Conservation (phyloP, 2,329 filamentous ascomycete genomes). For the Rugonectria rugulosa region DNA sequence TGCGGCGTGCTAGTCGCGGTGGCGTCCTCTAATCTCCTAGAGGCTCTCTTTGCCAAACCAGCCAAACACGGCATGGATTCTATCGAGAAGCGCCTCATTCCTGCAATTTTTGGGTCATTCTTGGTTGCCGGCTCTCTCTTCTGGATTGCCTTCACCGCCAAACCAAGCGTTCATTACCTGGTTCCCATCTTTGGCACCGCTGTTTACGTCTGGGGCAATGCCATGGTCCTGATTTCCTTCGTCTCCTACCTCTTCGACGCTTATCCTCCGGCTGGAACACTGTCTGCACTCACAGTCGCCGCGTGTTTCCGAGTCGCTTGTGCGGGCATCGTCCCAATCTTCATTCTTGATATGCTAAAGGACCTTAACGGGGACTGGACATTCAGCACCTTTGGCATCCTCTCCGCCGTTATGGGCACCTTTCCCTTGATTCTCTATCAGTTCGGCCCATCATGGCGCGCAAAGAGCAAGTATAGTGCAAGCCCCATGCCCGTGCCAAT, state of each 20-base stretch:
- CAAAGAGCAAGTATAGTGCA: slow-evolving; percentile 3
- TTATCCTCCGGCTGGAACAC: slow-evolving; percentile 11
- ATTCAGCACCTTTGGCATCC: slow-evolving; percentile 12
- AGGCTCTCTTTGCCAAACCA: slow-evolving; percentile 4
- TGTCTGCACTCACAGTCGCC: slow-evolving; percentile 9
- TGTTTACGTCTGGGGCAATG: slow-evolving; percentile 15
- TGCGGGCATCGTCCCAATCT: slow-evolving; percentile 13
- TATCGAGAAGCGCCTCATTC: slow-evolving; percentile 14
- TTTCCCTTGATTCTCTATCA: slow-evolving; percentile 9
- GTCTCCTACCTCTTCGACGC: slow-evolving; percentile 17
- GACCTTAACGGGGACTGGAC: slow-evolving; percentile 10
- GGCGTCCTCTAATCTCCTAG: slow-evolving; percentile 4
- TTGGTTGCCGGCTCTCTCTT: slow-evolving; percentile 13
- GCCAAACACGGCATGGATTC: not conserved
- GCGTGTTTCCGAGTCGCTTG: slow-evolving; percentile 10
- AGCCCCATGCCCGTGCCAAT: not conserved
- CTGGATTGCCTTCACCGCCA: slow-evolving; percentile 14
- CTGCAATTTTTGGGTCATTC: slow-evolving; percentile 15
- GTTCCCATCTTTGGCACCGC: slow-evolving; percentile 17
- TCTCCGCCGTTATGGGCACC: slow-evolving; percentile 7
- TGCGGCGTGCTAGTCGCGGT: not conserved
- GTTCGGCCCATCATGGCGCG: slow-evolving; percentile 3
- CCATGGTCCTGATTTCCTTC: slow-evolving; percentile 12
- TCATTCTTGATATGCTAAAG: slow-evolving; percentile 13
- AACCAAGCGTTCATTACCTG: slow-evolving; percentile 8